Percentiles rank a stretch among this genome's conserved stretches.
These are phyloP conservation scores for Monosporascus sp. DNA, from an alignment of 2,329 filamentous ascomycete genomes.

Conservation along the genomic window DNA sequence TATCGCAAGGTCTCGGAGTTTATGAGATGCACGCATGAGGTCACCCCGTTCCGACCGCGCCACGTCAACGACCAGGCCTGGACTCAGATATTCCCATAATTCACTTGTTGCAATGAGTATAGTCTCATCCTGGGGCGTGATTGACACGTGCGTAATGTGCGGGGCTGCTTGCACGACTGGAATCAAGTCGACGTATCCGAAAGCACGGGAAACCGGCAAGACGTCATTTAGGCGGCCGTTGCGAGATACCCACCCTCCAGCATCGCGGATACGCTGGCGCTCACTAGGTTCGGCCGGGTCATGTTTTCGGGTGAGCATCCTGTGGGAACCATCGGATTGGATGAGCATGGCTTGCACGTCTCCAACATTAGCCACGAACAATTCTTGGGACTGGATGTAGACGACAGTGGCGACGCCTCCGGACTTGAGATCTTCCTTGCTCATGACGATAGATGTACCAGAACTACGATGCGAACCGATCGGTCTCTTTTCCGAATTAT, in stretches of 20 bases:
- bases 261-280: slow-evolving; percentile 84
- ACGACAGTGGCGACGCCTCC: slow-evolving; percentile 89
- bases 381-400: slow-evolving; percentile 82
- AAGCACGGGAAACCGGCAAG: slow-evolving; percentile 87
- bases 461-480: slow-evolving; percentile 65
- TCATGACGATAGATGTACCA: slow-evolving; percentile 69
- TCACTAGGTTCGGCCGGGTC: slow-evolving; percentile 85
- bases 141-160: slow-evolving; percentile 69
- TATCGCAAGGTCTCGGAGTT: slow-evolving; percentile 89
- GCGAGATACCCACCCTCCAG: slow-evolving; percentile 91
- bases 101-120: slow-evolving; percentile 87
- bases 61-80: slow-evolving; percentile 87
- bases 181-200: slow-evolving; percentile 90
- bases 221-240: slow-evolving; percentile 91
- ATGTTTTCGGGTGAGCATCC: slow-evolving; percentile 83
- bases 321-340: slow-evolving; percentile 77
- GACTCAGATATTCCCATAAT: slow-evolving; percentile 90
- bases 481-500: slow-evolving; percentile 71
- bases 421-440: slow-evolving; percentile 82
- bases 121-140: slow-evolving; percentile 89
- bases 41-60: slow-evolving; percentile 81
- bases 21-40: slow-evolving; percentile 91
- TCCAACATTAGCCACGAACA: slow-evolving; percentile 92
- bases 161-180: slow-evolving; percentile 90
- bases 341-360: slow-evolving; percentile 96